These are phyloP conservation scores for Rhynchosporium agropyri DNA, from an alignment of 2,329 filamentous ascomycete genomes.

Conservation along the genomic window DNA sequence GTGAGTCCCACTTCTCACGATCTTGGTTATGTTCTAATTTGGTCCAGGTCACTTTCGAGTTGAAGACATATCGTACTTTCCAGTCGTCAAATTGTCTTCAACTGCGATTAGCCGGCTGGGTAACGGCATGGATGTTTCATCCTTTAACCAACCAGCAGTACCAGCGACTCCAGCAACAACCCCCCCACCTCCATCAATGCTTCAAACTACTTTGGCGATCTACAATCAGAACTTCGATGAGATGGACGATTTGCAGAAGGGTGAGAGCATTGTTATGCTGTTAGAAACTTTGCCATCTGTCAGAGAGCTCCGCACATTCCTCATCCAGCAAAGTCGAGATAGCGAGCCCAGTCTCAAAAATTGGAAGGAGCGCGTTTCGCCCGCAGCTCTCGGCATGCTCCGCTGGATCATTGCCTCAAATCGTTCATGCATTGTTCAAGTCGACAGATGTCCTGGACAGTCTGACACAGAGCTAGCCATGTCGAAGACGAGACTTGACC, in stretches of 20 bases:
- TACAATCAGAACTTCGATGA: conserved; percentile 63
- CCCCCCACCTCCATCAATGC: conserved; percentile 35
- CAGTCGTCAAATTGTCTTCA: conserved; percentile 35
- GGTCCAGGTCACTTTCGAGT: conserved; percentile 35
- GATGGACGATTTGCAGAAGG: conserved; percentile 50
- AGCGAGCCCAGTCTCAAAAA: conserved; percentile 44
- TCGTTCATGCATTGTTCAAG: conserved; percentile 80
- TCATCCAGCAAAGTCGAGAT: conserved; percentile 43
- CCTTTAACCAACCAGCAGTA: conserved; percentile 10
- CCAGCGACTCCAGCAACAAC: conserved; percentile 36
- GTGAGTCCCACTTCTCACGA: conserved; percentile 20
- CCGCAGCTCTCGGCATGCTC: conserved; percentile 67
- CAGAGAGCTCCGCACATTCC: conserved; percentile 55
- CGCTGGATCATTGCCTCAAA: conserved; percentile 92
- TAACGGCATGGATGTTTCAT: neutral
- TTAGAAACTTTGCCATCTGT: conserved; percentile 65
- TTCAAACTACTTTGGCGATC: conserved; percentile 35
- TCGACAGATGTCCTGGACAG: conserved; percentile 51
- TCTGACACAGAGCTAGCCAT: conserved; percentile 32
- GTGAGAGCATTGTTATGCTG: conserved; percentile 52
- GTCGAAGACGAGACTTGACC: conserved; percentile 37
- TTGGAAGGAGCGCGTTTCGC: conserved; percentile 64
- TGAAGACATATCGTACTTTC: conserved; percentile 35
- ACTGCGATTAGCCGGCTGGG: conserved; percentile 19
- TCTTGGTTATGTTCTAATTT: conserved; percentile 22